Percentiles rank a stretch among this genome's conserved stretches.
These are phyloP conservation scores for Pyricularia pennisetigena DNA, from an alignment of 2,329 filamentous ascomycete species.

Conservation along the genomic window DNA sequence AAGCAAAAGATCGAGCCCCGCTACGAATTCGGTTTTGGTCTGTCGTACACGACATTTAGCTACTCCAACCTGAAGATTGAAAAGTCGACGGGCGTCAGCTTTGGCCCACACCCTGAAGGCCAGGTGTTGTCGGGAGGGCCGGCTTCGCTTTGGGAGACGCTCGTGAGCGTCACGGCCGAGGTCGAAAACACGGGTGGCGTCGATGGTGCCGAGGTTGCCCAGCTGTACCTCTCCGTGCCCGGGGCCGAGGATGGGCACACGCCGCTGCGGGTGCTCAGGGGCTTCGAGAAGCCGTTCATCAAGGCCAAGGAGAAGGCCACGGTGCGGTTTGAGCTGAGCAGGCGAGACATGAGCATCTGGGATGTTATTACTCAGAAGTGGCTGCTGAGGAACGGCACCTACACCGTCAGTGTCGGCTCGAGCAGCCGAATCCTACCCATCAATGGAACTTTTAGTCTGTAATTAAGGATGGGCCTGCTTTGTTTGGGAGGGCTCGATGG, in stretches of 20 bases:
- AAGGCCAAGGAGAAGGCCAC: constrained; percentile 28
- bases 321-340: constrained; percentile 42
- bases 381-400: constrained; percentile 34
- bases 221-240: constrained; percentile 34
- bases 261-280: constrained; percentile 51
- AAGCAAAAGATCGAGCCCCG: constrained; percentile 34
- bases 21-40: constrained; percentile 45
- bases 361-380: constrained; percentile 52
- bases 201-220: constrained; percentile 32
- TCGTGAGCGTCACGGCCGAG: constrained; percentile 26
- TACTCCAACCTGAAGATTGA: constrained; percentile 27
- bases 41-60: constrained; percentile 44
- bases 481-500: not conserved
- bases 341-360: constrained; percentile 59
- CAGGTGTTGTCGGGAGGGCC: constrained; percentile 32
- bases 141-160: constrained; percentile 33
- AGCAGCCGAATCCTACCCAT: constrained; percentile 32
- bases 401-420: constrained; percentile 29
- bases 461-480: not conserved
- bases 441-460: constrained; percentile 21
- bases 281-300: constrained; percentile 52
- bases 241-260: constrained; percentile 5
- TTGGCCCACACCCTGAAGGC: constrained; percentile 25
- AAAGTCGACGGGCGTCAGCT: constrained; percentile 16
- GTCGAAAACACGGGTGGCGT: constrained; percentile 30